Evolutionary conservation across 139 green algal species (phyloP).

Genomic region (Gonium pectorale): DNA sequence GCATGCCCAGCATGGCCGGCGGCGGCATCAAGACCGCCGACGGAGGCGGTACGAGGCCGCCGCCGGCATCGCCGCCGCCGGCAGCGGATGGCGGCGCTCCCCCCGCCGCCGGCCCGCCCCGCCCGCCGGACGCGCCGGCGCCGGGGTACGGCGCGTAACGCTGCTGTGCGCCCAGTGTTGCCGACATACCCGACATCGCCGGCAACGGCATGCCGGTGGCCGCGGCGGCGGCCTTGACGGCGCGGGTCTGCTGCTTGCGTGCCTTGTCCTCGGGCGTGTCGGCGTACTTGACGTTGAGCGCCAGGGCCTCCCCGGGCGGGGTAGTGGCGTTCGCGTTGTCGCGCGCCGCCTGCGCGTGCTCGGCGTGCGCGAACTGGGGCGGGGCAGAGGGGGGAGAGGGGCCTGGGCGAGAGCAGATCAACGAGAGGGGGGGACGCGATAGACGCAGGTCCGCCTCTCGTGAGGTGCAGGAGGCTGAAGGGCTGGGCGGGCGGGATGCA

Average conservation of each 20-base stretch:
- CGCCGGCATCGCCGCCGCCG: too few relatives aligned
- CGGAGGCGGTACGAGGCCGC: too few relatives aligned
- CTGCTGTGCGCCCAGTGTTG: too few relatives aligned
- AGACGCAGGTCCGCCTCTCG: too few relatives aligned
- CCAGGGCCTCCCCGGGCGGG: background rate
- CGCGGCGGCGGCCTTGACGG: background rate
- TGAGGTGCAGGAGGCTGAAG: too few relatives aligned
- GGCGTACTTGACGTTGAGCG: constrained; percentile 41
- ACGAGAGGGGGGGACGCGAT: too few relatives aligned
- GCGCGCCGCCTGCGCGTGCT: constrained; percentile 12
- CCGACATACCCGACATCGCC: background rate
- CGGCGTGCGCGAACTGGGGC: background rate
- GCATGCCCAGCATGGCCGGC: constrained; percentile 8
- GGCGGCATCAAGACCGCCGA: background rate
- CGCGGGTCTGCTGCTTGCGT: constrained; percentile 12
- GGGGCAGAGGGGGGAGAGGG: too few relatives aligned
- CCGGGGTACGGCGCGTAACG: constrained; percentile 19
- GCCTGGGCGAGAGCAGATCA: too few relatives aligned
- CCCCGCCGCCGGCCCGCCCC: too few relatives aligned
- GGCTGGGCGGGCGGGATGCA: too few relatives aligned
- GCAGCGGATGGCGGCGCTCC: too few relatives aligned
- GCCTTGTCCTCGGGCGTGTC: constrained; percentile 19
- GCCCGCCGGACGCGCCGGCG: too few relatives aligned
- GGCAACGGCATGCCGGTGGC: background rate
- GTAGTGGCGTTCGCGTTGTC: constrained; percentile 8